Conservation (phyloP, 495 filamentous ascomycete species). For the Penicillium canescens region DNA sequence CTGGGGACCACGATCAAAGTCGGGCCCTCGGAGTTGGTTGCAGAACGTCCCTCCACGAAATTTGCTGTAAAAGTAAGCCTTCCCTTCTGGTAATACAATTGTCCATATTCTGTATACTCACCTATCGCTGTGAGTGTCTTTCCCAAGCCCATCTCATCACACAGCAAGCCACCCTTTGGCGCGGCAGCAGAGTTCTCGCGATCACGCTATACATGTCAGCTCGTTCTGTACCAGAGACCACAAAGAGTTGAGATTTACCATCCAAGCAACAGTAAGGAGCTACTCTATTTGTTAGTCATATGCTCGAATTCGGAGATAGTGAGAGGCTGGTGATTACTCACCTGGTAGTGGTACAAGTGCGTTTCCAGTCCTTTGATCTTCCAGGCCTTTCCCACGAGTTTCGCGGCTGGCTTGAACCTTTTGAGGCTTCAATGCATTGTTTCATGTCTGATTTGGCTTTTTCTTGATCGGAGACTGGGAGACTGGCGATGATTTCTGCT, state of each 20-base stretch:
- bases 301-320: neutral
- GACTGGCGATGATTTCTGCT: conserved; percentile 18
- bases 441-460: conserved; percentile 16
- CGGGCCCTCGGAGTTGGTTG: conserved; percentile 23
- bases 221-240: neutral
- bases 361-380: conserved; percentile 47
- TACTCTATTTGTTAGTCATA: conserved; percentile 13
- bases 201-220: conserved; percentile 23
- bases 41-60: conserved; percentile 48
- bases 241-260: conserved; percentile 32
- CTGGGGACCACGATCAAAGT: conserved; percentile 55
- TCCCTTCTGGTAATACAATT: neutral
- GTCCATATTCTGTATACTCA: conserved; percentile 1
- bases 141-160: conserved; percentile 66
- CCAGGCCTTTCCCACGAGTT: conserved; percentile 24
- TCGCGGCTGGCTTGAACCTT: conserved; percentile 30
- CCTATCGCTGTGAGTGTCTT: conserved; percentile 55
- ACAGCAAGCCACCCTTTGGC: conserved; percentile 56
- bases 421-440: conserved; percentile 31
- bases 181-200: conserved; percentile 43
- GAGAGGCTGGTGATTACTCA: neutral
- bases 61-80: conserved; percentile 27
- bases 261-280: conserved; percentile 55
- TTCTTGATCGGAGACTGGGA: conserved; percentile 13
- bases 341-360: conserved; percentile 52